Evolutionary conservation across 768 basidiomycete genomes (phyloP).

Genomic region (Bullera alba): DNA sequence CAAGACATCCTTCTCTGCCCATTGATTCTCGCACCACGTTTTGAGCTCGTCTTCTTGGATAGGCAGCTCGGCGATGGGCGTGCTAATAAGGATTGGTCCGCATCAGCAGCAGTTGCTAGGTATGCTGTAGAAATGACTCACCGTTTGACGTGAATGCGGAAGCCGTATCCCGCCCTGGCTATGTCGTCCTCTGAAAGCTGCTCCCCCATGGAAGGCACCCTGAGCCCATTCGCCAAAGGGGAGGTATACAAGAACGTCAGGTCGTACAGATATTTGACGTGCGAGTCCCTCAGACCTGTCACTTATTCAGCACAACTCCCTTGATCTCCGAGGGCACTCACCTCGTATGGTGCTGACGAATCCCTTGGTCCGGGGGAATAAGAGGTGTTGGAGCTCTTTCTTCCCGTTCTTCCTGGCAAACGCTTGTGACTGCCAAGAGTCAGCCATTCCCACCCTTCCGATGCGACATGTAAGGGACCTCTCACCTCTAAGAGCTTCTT

Average conservation of each 20-base stretch:
- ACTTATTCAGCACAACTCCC: not conserved
- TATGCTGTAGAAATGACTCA: not conserved
- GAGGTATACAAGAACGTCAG: conserved; percentile 24
- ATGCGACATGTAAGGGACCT: not conserved
- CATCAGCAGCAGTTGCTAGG: not conserved
- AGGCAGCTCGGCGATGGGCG: conserved; percentile 21
- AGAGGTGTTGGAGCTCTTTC: conserved; percentile 14
- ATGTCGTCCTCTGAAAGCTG: conserved; percentile 16
- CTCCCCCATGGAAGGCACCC: conserved; percentile 15
- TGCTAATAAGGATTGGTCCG: conserved; percentile 3
- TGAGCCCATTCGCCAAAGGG: conserved; percentile 1
- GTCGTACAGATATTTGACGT: conserved; percentile 32
- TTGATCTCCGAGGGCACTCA: conserved; percentile 7
- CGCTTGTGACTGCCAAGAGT: conserved; percentile 15
- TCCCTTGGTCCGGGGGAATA: conserved; percentile 30
- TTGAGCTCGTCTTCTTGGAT: conserved; percentile 16
- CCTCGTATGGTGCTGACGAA: conserved; percentile 25
- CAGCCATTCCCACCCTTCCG: not conserved
- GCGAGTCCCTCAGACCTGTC: conserved; percentile 25
- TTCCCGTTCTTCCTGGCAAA: conserved; percentile 16
- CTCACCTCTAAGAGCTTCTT: conserved; percentile 20
- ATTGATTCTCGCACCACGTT: conserved; percentile 24
- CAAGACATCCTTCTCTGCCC: conserved; percentile 16
- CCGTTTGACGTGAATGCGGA: conserved; percentile 22
- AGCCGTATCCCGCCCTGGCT: conserved; percentile 19